Conservation (phyloP, 352 stramenopile species). For the Phytophthora pluvialis region DNA sequence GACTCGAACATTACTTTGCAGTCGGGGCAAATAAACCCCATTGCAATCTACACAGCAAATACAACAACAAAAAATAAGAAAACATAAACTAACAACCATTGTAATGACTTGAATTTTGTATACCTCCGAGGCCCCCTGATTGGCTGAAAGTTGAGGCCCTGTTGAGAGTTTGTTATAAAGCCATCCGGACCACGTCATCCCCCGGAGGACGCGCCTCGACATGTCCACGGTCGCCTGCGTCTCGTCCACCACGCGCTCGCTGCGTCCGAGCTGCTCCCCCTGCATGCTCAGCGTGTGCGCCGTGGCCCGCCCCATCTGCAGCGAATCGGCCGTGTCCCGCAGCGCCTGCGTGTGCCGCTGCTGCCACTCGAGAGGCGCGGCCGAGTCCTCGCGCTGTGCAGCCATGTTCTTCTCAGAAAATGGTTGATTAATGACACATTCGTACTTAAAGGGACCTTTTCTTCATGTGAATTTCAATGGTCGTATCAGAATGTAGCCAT, state of each 20-base stretch:
- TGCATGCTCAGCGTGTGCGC: slow-evolving; percentile 74
- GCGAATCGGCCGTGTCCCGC: slow-evolving; percentile 53
- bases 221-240: slow-evolving; percentile 64
- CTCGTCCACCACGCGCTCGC: slow-evolving; percentile 59
- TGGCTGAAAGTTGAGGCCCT: slow-evolving; percentile 28
- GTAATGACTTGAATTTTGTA: not conserved
- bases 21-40: slow-evolving; percentile 88
- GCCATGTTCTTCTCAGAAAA: slow-evolving; percentile 10
- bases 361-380: slow-evolving; percentile 27
- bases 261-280: slow-evolving; percentile 67
- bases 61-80: slow-evolving; percentile 3
- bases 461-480: too few relatives aligned
- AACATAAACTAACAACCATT: not conserved
- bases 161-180: slow-evolving; percentile 74
- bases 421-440: not conserved
- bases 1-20: slow-evolving; percentile 76
- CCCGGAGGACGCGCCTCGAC: slow-evolving; percentile 63
- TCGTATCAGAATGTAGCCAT: not conserved
- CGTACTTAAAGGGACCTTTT: not conserved
- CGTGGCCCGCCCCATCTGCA: slow-evolving; percentile 56
- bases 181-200: slow-evolving; percentile 86
- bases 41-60: slow-evolving; percentile 57
- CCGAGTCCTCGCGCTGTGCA: not conserved
- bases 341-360: slow-evolving; percentile 61
- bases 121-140: slow-evolving; percentile 13